Percentiles rank a stretch among this genome's conserved stretches.
Conservation (phyloP, 2,329 filamentous ascomycete genomes). For the Fusarium globosum region DNA sequence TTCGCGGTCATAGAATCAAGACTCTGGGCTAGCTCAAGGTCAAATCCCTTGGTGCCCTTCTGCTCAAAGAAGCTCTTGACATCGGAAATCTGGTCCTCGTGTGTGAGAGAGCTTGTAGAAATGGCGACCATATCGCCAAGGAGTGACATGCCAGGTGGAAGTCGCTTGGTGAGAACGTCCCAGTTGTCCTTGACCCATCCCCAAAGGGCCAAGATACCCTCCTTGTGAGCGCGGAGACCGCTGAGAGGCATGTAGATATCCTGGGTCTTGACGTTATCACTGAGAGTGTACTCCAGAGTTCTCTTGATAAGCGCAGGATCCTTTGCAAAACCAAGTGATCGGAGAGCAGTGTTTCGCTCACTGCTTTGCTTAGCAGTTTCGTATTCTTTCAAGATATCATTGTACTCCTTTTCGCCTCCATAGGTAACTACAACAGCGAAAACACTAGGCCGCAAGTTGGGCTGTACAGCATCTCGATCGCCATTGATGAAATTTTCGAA, state of each 20-base stretch:
- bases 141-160: constrained; percentile 89
- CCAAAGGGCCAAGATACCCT: constrained; percentile 85
- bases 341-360: constrained; percentile 91
- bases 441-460: constrained; percentile 88
- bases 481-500: constrained; percentile 86
- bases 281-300: constrained; percentile 79
- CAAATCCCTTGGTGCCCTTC: constrained; percentile 86
- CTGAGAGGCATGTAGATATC: constrained; percentile 91
- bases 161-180: constrained; percentile 82
- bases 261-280: constrained; percentile 89
- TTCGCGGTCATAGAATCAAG: constrained; percentile 87
- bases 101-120: constrained; percentile 83
- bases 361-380: constrained; percentile 72
- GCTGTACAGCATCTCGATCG: constrained; percentile 85
- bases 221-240: constrained; percentile 79
- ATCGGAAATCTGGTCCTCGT: constrained; percentile 76
- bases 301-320: constrained; percentile 83
- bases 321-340: constrained; percentile 81
- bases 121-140: constrained; percentile 86
- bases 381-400: constrained; percentile 45
- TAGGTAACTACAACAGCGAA: constrained; percentile 87
- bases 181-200: constrained; percentile 88
- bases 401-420: constrained; percentile 72
- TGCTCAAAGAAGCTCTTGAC: constrained; percentile 84
- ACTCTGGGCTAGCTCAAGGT: constrained; percentile 90